Evolutionary conservation across 495 filamentous ascomycete genomes (phyloP).

Genomic region (Penicillium salamii): DNA sequence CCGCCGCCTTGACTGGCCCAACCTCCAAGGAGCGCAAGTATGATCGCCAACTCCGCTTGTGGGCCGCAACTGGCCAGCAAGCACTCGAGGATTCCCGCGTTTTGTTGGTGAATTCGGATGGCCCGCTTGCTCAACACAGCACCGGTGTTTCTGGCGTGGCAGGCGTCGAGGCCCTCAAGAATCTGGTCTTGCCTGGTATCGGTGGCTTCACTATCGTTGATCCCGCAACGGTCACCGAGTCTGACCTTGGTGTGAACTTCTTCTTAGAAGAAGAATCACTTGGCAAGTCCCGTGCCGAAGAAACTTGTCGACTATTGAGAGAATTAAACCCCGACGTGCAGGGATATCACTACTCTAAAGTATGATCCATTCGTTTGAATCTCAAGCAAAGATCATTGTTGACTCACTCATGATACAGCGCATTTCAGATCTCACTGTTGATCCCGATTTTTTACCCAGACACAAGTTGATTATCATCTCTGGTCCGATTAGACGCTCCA

Average conservation of each 20-base stretch:
- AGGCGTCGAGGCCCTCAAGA: conserved; percentile 93
- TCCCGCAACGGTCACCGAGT: conserved; percentile 68
- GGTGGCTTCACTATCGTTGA: conserved; percentile 95
- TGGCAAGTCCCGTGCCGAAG: conserved; percentile 76
- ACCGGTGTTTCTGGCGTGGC: conserved; percentile 67
- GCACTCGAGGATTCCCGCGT: conserved; percentile 88
- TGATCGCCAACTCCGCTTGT: conserved; percentile 91
- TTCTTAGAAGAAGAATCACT: conserved; percentile 79
- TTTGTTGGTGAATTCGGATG: conserved; percentile 74
- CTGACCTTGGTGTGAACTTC: conserved; percentile 93
- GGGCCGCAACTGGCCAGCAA: conserved; percentile 89
- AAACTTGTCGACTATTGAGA: conserved; percentile 68
- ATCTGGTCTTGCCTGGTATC: conserved; percentile 89
- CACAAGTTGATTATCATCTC: conserved; percentile 77
- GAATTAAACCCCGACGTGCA: conserved; percentile 97
- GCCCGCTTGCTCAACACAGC: conserved; percentile 33
- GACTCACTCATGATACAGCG: conserved; percentile 27
- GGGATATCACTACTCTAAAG: conserved; percentile 56
- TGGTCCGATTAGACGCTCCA: conserved; percentile 59
- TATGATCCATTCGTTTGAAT: conserved; percentile 1
- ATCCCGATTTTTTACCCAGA: conserved; percentile 45
- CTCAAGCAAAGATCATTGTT: background rate
- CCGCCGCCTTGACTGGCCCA: conserved; percentile 49
- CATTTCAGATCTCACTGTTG: conserved; percentile 36
- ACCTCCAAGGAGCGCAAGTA: conserved; percentile 91